Base-by-base conservation (phyloP, 768 basidiomycete genomes). In the Suillus clintonianus region DNA sequence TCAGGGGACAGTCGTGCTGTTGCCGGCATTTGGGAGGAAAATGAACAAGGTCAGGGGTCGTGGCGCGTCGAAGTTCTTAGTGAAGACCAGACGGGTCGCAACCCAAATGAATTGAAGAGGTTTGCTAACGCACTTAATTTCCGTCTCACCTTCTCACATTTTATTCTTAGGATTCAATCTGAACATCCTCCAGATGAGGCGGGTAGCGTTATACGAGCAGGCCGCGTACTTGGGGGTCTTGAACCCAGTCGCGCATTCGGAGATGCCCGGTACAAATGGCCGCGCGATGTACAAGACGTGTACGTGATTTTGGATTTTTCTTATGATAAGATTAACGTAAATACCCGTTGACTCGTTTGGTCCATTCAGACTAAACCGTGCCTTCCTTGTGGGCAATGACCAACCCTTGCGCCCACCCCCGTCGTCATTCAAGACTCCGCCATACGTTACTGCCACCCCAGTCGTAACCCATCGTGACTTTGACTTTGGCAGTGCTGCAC, bases 1-100 rank as follows among this genome's bases (percentile, higher is more conserved):
- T 89, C 95, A 5, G 97, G 97, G 0, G 97, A 99, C 73, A 92
- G 93, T 72, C 86, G 97, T 55, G 97, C 97, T 14, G 95, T 99
- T 7, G 96, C 97, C 24, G 97, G 97, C 22, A 85, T 94, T 42
- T 96, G 92, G 91, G 89, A 93, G 66, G 83, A 86, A 58, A 82
- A 83, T 5, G 76, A 74, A 3, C 85, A 88, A 65, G 89, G 87
- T 4, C 79, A 82, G 59, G 92, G 92, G 13, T 82, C 81, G 59
- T 99, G 97, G 97, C 85, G 89, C 53, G 91, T 95, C 36, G 94
- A 97, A 73, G 93, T 93, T n/a, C 82, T 99, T 65, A 94, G 86
- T 34, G 95, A 98, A 75, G 97, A 99, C 72, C 96, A 98, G 80
- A 98, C 96, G 8, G 97, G 95, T 43, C 86, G 94, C 67, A 98